Base-by-base conservation (phyloP, 108 stramenopile species). In the Asterionellopsis glacialis region DNA sequence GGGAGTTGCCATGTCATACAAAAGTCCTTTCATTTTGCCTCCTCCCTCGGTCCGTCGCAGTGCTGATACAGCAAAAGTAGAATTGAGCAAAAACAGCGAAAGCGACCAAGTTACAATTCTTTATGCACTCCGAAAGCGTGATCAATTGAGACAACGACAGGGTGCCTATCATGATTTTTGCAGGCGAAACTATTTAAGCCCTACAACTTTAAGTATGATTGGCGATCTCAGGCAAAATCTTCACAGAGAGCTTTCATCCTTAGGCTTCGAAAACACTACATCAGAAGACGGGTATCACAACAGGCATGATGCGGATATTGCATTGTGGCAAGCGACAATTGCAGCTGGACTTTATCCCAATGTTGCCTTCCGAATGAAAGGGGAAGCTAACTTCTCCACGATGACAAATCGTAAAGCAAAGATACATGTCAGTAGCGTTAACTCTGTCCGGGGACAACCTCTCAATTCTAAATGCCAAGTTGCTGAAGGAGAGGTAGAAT, bases 301-400 rank as follows among this genome's bases (percentile, higher is more conserved):
- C 44, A 69, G 87, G 25, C 74, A 83, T 62, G 78, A 79, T 14
- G 61, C 59, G 13, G 65, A 79, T 55, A 45, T 55, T 33, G 70
- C 72, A 26, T 57, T 77, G 47, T 77, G 78, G 56, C 77, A 81
- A 41, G 82, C 88, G 25, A 63, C 83, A 7, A 74, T 86, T 52
- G 74, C 70, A 22, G 88, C 88, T 1, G 88, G 88, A 12, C 60
- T 85, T 41, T 90, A 90, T 60, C 88, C 88, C 21, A 90, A 90
- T 56, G 63, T 90, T 5, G 80, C 81, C 10, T 83, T 49, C 22
- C 70, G 88, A 23, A 64, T 73, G 26, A 23, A 24, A 26, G 88
- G 88, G 3, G 83, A 85, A 15, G 65, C 74, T 1, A 90, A 90
- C 53, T 90, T 84, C 68, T 73, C 81, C 1, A 90, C 84, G 1